Conservation (phyloP, 208 protist genomes). For the Sergeia podlipaevii region DNA sequence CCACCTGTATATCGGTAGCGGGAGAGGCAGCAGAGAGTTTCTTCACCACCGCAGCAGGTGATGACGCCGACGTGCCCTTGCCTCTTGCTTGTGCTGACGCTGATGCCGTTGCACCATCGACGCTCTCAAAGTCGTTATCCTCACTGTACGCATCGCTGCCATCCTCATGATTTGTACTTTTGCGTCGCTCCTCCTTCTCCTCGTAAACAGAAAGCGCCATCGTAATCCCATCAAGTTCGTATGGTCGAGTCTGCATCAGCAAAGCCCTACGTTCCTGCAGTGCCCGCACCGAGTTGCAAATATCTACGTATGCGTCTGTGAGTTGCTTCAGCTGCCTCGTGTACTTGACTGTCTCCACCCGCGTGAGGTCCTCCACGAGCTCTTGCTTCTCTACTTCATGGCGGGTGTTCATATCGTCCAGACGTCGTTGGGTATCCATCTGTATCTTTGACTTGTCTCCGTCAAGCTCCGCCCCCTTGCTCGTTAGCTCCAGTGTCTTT, state of each 20-base stretch:
- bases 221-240: conserved; percentile 21
- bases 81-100: not conserved
- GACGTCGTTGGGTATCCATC: conserved; percentile 6
- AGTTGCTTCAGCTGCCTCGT: conserved; percentile 12
- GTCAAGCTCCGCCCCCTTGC: not conserved
- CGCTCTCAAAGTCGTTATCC: not conserved
- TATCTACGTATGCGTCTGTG: not conserved
- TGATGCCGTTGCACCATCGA: not conserved
- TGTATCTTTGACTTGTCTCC: not conserved
- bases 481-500: conserved; percentile 16
- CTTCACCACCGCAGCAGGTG: not conserved
- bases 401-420: conserved; percentile 8
- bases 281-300: conserved; percentile 8
- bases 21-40: not conserved
- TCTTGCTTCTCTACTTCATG: conserved; percentile 1
- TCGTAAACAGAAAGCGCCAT: conserved; percentile 5
- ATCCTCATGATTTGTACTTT: no score
- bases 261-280: conserved; percentile 28
- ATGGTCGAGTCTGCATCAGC: conserved; percentile 17
- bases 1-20: not conserved
- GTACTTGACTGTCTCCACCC: conserved; percentile 4
- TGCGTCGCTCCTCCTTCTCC: not conserved
- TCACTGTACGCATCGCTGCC: no score
- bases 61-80: not conserved
- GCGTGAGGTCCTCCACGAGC: conserved; percentile 12